Evolutionary conservation across 2,329 filamentous ascomycete species (phyloP), one percentile per base, ranked within the genome.

Genomic region (Verticillium nubilum): DNA sequence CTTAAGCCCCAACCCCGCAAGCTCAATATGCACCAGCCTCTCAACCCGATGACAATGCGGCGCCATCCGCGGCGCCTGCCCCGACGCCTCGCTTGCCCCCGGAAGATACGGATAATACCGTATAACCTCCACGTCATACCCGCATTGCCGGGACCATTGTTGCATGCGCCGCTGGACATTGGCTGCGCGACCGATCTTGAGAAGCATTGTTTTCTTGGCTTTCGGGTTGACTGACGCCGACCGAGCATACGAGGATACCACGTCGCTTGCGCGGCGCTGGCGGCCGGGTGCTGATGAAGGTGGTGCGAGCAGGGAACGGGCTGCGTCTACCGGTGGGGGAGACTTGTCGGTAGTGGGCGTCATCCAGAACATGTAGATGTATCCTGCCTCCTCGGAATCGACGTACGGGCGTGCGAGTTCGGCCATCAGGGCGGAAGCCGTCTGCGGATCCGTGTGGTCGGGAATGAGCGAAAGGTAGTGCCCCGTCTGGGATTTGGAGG

Each of bases 301-400:
- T 0, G 86, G 82, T 0, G 79, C 74, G 50, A 88, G 79, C 55
- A 90, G 77, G 12, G 84, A 81, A 9, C 84, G 79, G 23, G 85
- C 83, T 52, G 85, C 78, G 63, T 86, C 87, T 35, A 79, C 78
- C 0, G 87, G 80, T 0, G 85, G 80, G 1, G 81, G 76, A 0
- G 83, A 72, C 0, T 80, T 71, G 7, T 84, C 75, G 2, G 80
- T 82, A 35, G 83, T 79, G 31, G 92, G 87, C 0, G 92, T 97
- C 25, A 97, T 82, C 92, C 94, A 97, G 80, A 98, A 99, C 74
- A 99, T 96, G 81, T 99, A 99, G 66, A 99, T 98, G 76, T 95
- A 99, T 37, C 95, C 95, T 13, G 89, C 80, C 66, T 96, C 91
- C 25, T 85, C 78, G 0, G 91, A 92, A 53, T 93, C 84, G 1